Evolutionary conservation across 2,329 filamentous ascomycete genomes (phyloP).

Genomic region (Xenosphaeropsis pyriputrescens): DNA sequence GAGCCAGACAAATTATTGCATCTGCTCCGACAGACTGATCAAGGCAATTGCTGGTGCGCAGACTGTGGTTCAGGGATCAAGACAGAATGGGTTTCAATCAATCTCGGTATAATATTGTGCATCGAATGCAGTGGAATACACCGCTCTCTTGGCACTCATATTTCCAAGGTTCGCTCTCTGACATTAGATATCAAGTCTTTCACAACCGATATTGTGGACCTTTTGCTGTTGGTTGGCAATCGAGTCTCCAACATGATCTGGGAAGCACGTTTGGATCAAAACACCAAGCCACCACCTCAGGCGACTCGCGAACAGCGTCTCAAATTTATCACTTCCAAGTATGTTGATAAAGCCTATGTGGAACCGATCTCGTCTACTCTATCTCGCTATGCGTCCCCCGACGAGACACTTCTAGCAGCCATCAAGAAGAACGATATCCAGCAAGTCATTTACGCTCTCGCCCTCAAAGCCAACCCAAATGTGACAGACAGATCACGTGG

Average conservation of each 20-base stretch:
- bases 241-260: constrained; percentile 92
- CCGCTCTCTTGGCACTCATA: constrained; percentile 88
- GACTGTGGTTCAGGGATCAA: constrained; percentile 87
- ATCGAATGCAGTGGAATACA: constrained; percentile 98
- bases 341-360: constrained; percentile 72
- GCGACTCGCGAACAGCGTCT: constrained; percentile 81
- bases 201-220: constrained; percentile 90
- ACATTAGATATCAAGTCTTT: constrained; percentile 94
- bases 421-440: constrained; percentile 96
- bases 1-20: constrained; percentile 77
- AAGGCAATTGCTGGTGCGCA: constrained; percentile 86
- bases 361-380: constrained; percentile 62
- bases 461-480: constrained; percentile 78
- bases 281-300: constrained; percentile 55
- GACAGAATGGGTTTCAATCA: constrained; percentile 98
- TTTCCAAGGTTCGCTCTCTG: constrained; percentile 90
- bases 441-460: constrained; percentile 80
- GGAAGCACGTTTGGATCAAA: constrained; percentile 70
- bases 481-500: constrained; percentile 71
- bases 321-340: constrained; percentile 92
- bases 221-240: constrained; percentile 84
- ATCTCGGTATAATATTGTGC: constrained; percentile 88
- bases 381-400: constrained; percentile 62
- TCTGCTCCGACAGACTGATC: constrained; percentile 75
- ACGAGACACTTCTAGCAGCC: constrained; percentile 79